Percentiles rank a stretch among this genome's conserved stretches.
phyloP scores from a whole-genome alignment of 129 eudicot genomes.

The Artemisia annua region DNA sequence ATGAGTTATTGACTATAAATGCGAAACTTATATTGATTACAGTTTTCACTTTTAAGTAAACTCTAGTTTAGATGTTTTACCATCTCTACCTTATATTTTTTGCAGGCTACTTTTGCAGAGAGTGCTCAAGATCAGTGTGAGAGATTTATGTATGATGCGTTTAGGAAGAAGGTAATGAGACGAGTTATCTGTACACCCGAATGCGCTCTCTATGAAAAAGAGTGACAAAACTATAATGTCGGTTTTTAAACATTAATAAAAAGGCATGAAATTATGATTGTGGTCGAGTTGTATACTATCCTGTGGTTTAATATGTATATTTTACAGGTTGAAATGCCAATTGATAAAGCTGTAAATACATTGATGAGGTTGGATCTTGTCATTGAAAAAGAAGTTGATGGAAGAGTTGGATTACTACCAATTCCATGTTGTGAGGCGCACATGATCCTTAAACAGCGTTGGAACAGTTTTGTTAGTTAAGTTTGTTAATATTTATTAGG shows the following conservation, averaged over 20 bases:
- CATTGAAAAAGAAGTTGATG: constrained; percentile 40
- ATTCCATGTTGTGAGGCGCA: constrained; percentile 60
- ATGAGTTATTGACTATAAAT: not conserved
- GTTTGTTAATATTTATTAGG: constrained; percentile 26
- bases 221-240: not conserved
- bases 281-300: not conserved
- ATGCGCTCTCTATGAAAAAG: not conserved
- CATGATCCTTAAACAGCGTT: constrained; percentile 59
- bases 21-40: not conserved
- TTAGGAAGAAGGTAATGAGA: constrained; percentile 66
- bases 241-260: not conserved
- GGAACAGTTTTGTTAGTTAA: constrained; percentile 61
- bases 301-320: not conserved
- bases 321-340: constrained; percentile 91
- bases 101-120: constrained; percentile 54
- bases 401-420: constrained; percentile 45
- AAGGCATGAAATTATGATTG: not conserved
- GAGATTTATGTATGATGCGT: constrained; percentile 60
- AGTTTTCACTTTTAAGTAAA: not conserved
- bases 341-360: constrained; percentile 74
- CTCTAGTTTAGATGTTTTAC: not conserved
- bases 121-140: constrained; percentile 72
- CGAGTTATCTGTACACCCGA: not conserved
- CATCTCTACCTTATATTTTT: not conserved
- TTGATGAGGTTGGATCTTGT: constrained; percentile 76